Evolutionary conservation across 1,284 basidiomycete genomes (phyloP).

Genomic region (Trametes polyzona): DNA sequence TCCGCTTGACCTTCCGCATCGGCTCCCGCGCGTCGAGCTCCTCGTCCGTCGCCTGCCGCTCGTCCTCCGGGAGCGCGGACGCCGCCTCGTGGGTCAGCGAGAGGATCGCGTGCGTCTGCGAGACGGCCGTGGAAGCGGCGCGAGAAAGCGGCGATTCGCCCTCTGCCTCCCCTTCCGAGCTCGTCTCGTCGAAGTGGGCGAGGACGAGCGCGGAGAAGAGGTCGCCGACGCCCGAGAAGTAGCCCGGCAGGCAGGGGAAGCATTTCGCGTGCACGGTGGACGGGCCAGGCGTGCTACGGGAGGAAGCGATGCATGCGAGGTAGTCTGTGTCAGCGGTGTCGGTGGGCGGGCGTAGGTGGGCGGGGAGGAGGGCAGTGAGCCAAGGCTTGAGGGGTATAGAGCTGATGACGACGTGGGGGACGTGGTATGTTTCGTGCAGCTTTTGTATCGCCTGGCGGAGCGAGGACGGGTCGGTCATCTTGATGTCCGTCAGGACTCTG

Average conservation of each 20-base stretch:
- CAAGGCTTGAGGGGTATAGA: conserved; percentile 76
- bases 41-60: conserved; percentile 66
- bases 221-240: conserved; percentile 97
- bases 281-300: conserved; percentile 30
- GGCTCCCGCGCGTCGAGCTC: conserved; percentile 73
- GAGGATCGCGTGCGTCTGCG: conserved; percentile 87
- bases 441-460: conserved; percentile 72
- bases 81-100: conserved; percentile 68
- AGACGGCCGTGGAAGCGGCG: conserved; percentile 75
- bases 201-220: conserved; percentile 94
- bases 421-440: conserved; percentile 75
- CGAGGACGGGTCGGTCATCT: conserved; percentile 67
- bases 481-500: conserved; percentile 76
- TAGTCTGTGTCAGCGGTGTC: conserved; percentile 44
- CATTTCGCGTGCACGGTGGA: conserved; percentile 68
- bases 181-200: conserved; percentile 63
- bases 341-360: conserved; percentile 43
- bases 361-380: conserved; percentile 55
- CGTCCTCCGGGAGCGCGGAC: conserved; percentile 55
- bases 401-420: conserved; percentile 91
- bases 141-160: conserved; percentile 49
- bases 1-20: conserved; percentile 66
- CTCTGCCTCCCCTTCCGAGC: conserved; percentile 36
- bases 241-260: conserved; percentile 85
- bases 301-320: conserved; percentile 83